Percentiles rank a stretch among this genome's conserved stretches.
Evolutionary conservation across 371 early-diverging fungal genomes (phyloP).

Genomic region (Quaeritorhiza haematococci): DNA sequence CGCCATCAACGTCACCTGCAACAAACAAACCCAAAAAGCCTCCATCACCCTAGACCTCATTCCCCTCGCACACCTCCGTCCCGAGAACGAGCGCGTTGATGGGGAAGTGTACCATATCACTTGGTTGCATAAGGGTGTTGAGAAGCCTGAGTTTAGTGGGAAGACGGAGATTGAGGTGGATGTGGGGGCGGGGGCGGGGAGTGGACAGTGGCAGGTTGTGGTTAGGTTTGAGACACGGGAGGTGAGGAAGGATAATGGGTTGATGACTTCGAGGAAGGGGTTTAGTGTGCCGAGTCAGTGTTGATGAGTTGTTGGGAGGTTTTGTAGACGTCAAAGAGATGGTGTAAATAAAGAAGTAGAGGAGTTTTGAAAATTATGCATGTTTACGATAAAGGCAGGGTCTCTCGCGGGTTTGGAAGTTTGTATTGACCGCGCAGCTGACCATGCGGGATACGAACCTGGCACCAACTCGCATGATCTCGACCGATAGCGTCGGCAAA

Average conservation of each 20-base stretch:
- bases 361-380: no score
- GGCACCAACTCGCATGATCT: no score
- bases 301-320: conserved; percentile 4
- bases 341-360: no score
- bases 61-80: conserved; percentile 44
- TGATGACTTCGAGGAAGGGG: conserved; percentile 18
- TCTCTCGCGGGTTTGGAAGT: no score
- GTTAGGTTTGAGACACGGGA: conserved; percentile 32
- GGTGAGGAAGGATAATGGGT: conserved; percentile 36
- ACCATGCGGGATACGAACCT: no score
- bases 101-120: conserved; percentile 19
- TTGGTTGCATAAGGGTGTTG: conserved; percentile 27
- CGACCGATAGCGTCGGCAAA: no score
- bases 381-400: no score
- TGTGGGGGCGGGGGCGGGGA: conserved; percentile 31
- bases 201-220: conserved; percentile 16
- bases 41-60: conserved; percentile 22
- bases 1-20: conserved; percentile 26
- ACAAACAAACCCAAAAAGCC: neutral
- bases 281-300: neutral
- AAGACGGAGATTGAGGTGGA: conserved; percentile 18
- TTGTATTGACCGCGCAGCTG: no score
- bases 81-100: conserved; percentile 12
- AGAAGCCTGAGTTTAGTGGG: conserved; percentile 21
- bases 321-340: no score